Evolutionary conservation across 2,329 filamentous ascomycete genomes (phyloP).

Genomic region (Botrytis aclada): DNA sequence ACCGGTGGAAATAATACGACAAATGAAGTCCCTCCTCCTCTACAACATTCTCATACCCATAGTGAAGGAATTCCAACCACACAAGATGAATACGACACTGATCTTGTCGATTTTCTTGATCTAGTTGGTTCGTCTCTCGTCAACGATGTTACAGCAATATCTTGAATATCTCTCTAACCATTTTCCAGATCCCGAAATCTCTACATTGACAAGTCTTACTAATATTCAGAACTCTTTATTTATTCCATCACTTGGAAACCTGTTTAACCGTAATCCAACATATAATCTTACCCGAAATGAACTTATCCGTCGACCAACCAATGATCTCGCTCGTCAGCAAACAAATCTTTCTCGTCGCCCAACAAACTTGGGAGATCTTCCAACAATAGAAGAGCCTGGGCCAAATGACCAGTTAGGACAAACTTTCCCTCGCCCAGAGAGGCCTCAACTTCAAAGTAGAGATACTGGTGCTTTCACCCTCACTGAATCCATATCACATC

Average conservation of each 20-base stretch:
- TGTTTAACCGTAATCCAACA: constrained; percentile 73
- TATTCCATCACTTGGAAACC: constrained; percentile 73
- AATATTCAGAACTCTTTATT: constrained; percentile 91
- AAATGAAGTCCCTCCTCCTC: background rate
- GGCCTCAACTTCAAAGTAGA: constrained; percentile 20
- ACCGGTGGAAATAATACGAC: background rate
- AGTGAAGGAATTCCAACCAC: background rate
- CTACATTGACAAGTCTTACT: constrained; percentile 77
- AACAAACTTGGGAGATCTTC: constrained; percentile 14
- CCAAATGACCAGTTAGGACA: constrained; percentile 18
- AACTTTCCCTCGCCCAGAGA: background rate
- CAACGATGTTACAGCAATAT: background rate
- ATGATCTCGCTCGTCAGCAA: constrained; percentile 8
- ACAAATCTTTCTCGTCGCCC: constrained; percentile 12
- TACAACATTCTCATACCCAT: constrained; percentile 1
- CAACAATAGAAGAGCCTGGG: constrained; percentile 17
- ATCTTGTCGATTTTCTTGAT: constrained; percentile 66
- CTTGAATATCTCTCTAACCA: constrained; percentile 20
- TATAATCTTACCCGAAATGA: constrained; percentile 59
- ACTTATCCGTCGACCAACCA: constrained; percentile 41
- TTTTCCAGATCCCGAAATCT: constrained; percentile 47
- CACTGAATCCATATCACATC: constrained; percentile 62
- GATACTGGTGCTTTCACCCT: constrained; percentile 31
- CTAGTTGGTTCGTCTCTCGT: constrained; percentile 52
- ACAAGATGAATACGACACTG: constrained; percentile 51